Percentiles rank a stretch among this genome's conserved stretches.
These are phyloP conservation scores for Begonia peltatifolia DNA, from an alignment of 306 rosid genomes.

Conservation along the genomic window DNA sequence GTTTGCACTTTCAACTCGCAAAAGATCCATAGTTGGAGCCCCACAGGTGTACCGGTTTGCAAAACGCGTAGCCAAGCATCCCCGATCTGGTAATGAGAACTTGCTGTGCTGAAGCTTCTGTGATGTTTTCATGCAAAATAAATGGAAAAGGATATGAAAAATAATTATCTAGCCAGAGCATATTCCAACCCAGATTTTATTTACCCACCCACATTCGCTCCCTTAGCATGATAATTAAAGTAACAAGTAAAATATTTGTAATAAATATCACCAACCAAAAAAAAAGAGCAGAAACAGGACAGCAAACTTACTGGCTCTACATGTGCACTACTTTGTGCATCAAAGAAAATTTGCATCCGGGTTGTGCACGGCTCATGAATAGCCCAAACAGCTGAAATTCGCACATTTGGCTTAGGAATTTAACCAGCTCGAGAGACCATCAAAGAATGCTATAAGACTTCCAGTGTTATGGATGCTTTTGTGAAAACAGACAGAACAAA, in stretches of 20 bases:
- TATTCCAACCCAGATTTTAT: too few relatives aligned
- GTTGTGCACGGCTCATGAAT: constrained; percentile 16
- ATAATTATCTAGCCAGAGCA: too few relatives aligned
- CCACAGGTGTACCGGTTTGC: too few relatives aligned
- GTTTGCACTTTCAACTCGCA: too few relatives aligned
- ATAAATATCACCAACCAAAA: too few relatives aligned
- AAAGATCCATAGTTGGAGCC: too few relatives aligned
- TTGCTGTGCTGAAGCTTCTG: too few relatives aligned
- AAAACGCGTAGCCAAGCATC: too few relatives aligned
- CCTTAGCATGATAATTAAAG: neutral
- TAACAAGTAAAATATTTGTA: neutral
- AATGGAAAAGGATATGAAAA: too few relatives aligned
- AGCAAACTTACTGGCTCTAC: constrained; percentile 5
- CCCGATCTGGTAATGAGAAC: too few relatives aligned
- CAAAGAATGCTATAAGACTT: constrained; percentile 47
- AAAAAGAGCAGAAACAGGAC: neutral
- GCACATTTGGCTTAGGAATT: constrained; percentile 14
- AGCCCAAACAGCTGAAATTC: constrained; percentile 42
- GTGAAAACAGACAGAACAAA: constrained; percentile 97
- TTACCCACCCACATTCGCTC: neutral
- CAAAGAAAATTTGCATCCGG: constrained; percentile 17
- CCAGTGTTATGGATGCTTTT: constrained; percentile 82
- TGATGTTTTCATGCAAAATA: too few relatives aligned
- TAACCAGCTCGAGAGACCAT: constrained; percentile 13
- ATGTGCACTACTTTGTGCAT: constrained; percentile 8